These are phyloP conservation scores for Xerocomellus intermedius DNA, from an alignment of 768 basidiomycete genomes.

Conservation along the genomic window DNA sequence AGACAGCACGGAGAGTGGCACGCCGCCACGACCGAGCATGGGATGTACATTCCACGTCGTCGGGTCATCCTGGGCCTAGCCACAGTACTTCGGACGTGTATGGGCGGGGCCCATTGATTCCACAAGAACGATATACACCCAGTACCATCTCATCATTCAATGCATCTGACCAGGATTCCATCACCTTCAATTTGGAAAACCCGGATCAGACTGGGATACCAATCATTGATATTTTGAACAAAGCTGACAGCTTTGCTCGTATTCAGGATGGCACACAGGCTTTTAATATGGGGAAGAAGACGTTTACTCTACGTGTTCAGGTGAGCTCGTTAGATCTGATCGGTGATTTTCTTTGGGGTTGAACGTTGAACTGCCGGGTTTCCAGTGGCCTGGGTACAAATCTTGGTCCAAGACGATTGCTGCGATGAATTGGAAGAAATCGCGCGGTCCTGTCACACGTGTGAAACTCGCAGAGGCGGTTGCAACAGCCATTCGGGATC, in stretches of 20 bases:
- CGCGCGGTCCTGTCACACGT: slow-evolving; percentile 70
- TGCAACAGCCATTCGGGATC: slow-evolving; percentile 65
- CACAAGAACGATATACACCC: slow-evolving; percentile 24
- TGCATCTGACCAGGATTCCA: slow-evolving; percentile 39
- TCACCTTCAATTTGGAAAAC: slow-evolving; percentile 56
- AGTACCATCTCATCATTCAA: slow-evolving; percentile 8
- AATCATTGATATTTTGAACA: slow-evolving; percentile 57
- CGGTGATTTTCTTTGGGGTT: neutral
- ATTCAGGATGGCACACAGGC: slow-evolving; percentile 55
- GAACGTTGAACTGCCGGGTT: neutral
- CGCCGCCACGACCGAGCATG: slow-evolving; percentile 14
- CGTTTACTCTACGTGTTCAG: slow-evolving; percentile 72
- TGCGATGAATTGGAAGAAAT: slow-evolving; percentile 71
- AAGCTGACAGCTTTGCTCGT: slow-evolving; percentile 44
- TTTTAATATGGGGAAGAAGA: slow-evolving; percentile 66
- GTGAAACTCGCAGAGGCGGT: slow-evolving; percentile 74
- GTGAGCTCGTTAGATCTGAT: slow-evolving; percentile 36
- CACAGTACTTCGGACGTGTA: neutral
- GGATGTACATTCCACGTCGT: slow-evolving; percentile 11
- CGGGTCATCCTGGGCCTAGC: slow-evolving; percentile 1
- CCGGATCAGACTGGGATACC: slow-evolving; percentile 59
- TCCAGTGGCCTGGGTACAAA: slow-evolving; percentile 76
- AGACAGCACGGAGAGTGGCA: slow-evolving; percentile 20
- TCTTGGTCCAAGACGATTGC: slow-evolving; percentile 76
- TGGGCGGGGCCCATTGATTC: slow-evolving; percentile 23